Base-by-base conservation (phyloP, 2,329 filamentous ascomycete genomes). In the Immersiporthe knoxdaviesiana region DNA sequence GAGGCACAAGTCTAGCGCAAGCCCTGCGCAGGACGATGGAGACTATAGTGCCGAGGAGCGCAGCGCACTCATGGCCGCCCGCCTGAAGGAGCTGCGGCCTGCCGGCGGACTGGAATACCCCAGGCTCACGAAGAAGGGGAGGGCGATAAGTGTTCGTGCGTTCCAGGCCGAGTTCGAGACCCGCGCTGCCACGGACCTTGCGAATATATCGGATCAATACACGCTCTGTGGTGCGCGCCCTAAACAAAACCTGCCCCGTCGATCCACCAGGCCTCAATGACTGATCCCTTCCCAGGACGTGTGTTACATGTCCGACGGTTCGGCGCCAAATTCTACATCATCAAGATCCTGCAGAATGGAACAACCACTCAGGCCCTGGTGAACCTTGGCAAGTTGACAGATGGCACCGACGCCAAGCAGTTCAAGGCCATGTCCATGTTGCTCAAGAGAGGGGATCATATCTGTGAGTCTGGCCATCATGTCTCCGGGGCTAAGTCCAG, bases 291-390 rank as follows among this genome's bases (percentile, higher is more conserved):
- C 70, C 68, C 70, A 90, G 93, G 94, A 79, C 93, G 93, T 77
- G 85, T 97, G 72, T 84, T 86, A 75, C 89, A 90, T 61, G 87
- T 92, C 76, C 91, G 93, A 72, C 84, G 87, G 62, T 86, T 89
- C 67, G 90, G 94, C 73, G 90, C 88, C 74, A 93, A 92, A 80
- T 88, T 99, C 74, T 84, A 93, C 72, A 99, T 99, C 79, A 79
- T 97, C 73, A 92, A 96, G 79, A 82, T 98, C 63, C 84, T 89
- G 73, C 89, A 93, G 78, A 89, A 93, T 76, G 91, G 90, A 68
- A 81, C 88, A 73, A 87, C 85, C 72, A 79, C 97, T 44, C 96
- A 99, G 80, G 85, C 90, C 71, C 89, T 97, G 82, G 86, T 92
- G 78, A 92, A 92, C 79, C 84, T 90, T 74, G 84, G 84, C 70